Evolutionary conservation across 1,284 basidiomycete species (phyloP).

Genomic region (Austroboletus olivaceoglutinosus): DNA sequence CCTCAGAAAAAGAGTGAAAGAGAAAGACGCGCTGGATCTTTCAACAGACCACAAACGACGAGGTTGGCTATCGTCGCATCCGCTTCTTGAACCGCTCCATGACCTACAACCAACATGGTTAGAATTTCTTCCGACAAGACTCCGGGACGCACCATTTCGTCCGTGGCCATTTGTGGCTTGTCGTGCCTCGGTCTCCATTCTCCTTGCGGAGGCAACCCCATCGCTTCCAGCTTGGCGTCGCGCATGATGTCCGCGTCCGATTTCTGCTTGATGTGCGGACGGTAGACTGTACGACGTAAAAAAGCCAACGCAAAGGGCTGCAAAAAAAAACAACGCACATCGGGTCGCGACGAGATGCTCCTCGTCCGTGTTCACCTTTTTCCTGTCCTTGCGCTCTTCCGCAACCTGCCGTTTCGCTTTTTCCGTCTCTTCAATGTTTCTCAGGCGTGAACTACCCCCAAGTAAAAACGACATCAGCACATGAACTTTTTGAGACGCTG

Average conservation of each 20-base stretch:
- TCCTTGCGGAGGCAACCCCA: slow-evolving; percentile 67
- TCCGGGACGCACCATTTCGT: slow-evolving; percentile 65
- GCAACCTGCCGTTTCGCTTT: slow-evolving; percentile 86
- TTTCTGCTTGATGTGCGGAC: slow-evolving; percentile 72
- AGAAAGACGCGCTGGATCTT: no score
- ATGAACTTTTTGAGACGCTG: no score
- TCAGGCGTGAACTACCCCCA: slow-evolving; percentile 75
- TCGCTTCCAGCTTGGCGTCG: slow-evolving; percentile 80
- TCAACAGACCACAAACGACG: no score
- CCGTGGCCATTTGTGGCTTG: slow-evolving; percentile 80
- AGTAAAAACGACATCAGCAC: not conserved
- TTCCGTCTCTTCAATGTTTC: slow-evolving; percentile 96
- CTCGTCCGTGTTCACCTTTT: slow-evolving; percentile 61
- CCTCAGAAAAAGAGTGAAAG: no score
- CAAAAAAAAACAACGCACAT: no score
- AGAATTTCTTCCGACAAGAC: not conserved
- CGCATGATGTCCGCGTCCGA: slow-evolving; percentile 85
- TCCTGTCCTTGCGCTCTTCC: slow-evolving; percentile 64
- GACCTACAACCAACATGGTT: slow-evolving; percentile 47
- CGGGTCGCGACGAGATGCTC: slow-evolving; percentile 78
- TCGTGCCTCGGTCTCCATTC: slow-evolving; percentile 53
- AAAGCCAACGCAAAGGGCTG: no score
- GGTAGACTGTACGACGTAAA: slow-evolving; percentile 67
- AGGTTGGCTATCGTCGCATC: slow-evolving; percentile 60
- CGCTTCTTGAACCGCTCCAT: slow-evolving; percentile 88